phyloP scores from a whole-genome alignment of 495 filamentous ascomycete species.

The Acidomyces sp. region DNA sequence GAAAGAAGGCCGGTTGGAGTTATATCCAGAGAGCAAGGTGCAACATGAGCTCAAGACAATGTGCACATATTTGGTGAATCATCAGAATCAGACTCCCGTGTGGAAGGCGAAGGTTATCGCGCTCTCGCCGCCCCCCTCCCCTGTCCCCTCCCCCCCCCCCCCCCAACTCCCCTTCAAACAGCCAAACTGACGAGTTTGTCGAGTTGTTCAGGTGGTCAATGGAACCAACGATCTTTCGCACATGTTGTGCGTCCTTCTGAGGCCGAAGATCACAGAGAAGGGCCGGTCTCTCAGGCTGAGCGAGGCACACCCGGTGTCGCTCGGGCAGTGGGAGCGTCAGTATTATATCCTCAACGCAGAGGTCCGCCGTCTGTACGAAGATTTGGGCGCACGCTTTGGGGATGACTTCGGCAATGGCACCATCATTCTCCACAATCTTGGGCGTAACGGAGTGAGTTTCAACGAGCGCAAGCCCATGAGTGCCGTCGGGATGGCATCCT shows the following conservation, averaged over 20 bases:
- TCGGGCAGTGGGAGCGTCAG: conserved; percentile 11
- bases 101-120: conserved; percentile 1
- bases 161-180: too few relatives aligned
- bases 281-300: conserved; percentile 3
- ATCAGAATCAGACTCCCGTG: conserved; percentile 6
- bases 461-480: conserved; percentile 3
- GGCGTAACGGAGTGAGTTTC: conserved; percentile 1
- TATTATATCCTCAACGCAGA: conserved; percentile 15
- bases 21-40: neutral
- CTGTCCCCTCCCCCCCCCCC: too few relatives aligned
- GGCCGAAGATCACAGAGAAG: too few relatives aligned
- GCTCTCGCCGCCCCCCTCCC: too few relatives aligned
- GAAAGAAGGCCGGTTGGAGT: neutral
- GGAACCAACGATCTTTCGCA: too few relatives aligned
- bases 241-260: too few relatives aligned
- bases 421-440: conserved; percentile 9
- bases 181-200: too few relatives aligned
- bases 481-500: conserved; percentile 4
- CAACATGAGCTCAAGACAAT: conserved; percentile 2
- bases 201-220: too few relatives aligned
- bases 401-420: conserved; percentile 5
- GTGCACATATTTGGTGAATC: conserved; percentile 1
- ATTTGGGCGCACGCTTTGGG: conserved; percentile 4
- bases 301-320: neutral
- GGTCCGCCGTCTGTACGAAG: conserved; percentile 11